Evolutionary conservation across 306 rosid genomes (phyloP), one percentile per base, ranked within the genome.

Genomic region (Morella rubra): DNA sequence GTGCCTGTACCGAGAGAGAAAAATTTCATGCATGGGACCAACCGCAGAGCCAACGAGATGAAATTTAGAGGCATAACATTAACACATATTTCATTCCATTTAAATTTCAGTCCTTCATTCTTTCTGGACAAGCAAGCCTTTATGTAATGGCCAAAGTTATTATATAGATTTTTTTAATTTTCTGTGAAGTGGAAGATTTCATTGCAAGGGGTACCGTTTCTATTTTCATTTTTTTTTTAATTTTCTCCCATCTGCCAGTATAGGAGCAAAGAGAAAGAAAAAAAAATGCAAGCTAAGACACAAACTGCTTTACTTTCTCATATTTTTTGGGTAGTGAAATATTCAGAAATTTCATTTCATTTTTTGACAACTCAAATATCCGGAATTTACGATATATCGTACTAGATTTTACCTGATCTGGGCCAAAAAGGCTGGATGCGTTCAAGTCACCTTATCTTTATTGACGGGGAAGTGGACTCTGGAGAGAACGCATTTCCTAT

Each of bases 91-190:
- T 62, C 15, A 15, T 62, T 37, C 10, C 16, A 15, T 62, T 45
- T 15, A 37, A 62, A 62, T 32, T 40, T 62, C 65, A 59, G 10
- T 59, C 32, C 65, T 59, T 62, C 69, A 37, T 62, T 62, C 20
- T 42, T 41, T n/a, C n/a, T 42, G 15, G 6, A 7, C 6, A 65
- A 58, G 11, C 1, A 3, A 20, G 62, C 9, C 40, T 22, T 58
- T 22, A 19, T 8, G 4, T 0, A 11, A 47, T 8, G 52, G 15
- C 14, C 4, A 2, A 11, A 1, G 4, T 47, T 47, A 2, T 47
- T 47, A 0, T 24, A 24, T n/a, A 9, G 3, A 2, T 46, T 46
- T 46, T 46, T 13, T 46, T n/a, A n/a, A 7, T 46, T 46, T 13
- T n/a, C 27, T 24, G 32, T 1, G 32, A 27, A 27, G 32, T 2